phyloP scores from a whole-genome alignment of 2,329 filamentous ascomycete genomes.

The Aspergillus floridensis region DNA sequence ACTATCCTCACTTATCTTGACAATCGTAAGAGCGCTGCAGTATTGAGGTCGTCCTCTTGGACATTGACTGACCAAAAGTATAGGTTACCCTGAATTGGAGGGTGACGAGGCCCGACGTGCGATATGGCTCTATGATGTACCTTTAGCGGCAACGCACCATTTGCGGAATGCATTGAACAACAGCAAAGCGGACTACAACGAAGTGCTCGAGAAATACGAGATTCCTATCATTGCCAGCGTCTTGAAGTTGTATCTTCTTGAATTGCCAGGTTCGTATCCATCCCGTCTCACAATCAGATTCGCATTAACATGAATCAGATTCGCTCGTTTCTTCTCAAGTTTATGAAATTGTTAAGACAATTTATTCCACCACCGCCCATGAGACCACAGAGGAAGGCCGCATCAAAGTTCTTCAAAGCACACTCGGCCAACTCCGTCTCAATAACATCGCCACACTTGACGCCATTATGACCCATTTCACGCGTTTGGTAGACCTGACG shows the following conservation, averaged over 20 bases:
- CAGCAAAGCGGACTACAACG: slow-evolving; percentile 72
- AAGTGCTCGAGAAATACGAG: slow-evolving; percentile 82
- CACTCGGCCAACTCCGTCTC: slow-evolving; percentile 86
- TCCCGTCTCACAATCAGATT: slow-evolving; percentile 15
- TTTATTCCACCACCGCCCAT: slow-evolving; percentile 79
- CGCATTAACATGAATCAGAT: slow-evolving; percentile 55
- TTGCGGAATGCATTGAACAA: slow-evolving; percentile 81
- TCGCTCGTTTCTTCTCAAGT: slow-evolving; percentile 98
- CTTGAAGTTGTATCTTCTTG: slow-evolving; percentile 89
- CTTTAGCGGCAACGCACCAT: slow-evolving; percentile 78
- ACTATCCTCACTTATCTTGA: slow-evolving; percentile 93
- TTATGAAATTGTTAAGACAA: slow-evolving; percentile 97
- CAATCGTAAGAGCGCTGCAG: slow-evolving; percentile 57
- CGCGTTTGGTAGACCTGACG: slow-evolving; percentile 90
- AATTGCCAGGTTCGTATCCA: slow-evolving; percentile 75
- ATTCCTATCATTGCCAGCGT: slow-evolving; percentile 90
- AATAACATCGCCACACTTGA: slow-evolving; percentile 99
- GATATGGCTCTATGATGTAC: slow-evolving; percentile 94
- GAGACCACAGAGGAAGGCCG: slow-evolving; percentile 76
- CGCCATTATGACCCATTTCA: slow-evolving; percentile 97
- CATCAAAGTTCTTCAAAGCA: slow-evolving; percentile 89
- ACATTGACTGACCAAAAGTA: slow-evolving; percentile 5
- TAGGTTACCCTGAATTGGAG: slow-evolving; percentile 90
- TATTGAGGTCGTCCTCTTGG: neutral
- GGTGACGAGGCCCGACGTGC: slow-evolving; percentile 88